Percentiles rank a stretch among this genome's conserved stretches.
phyloP scores from a whole-genome alignment of 352 stramenopile genomes.

The Phytophthora quininea region DNA sequence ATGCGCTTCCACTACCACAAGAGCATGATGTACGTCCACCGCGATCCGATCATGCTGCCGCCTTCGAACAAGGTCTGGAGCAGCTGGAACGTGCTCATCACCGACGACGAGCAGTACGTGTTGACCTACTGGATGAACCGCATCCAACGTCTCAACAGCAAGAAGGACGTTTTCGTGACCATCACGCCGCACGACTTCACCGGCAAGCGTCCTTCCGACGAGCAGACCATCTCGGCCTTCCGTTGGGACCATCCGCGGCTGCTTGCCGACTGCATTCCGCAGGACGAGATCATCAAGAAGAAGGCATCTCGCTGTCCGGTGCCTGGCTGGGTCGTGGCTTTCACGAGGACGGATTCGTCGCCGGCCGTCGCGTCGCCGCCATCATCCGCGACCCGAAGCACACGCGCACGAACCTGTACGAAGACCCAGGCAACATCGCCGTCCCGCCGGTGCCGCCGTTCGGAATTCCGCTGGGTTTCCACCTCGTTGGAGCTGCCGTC shows the following conservation, averaged over 20 bases:
- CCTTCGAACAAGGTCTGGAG: constrained; percentile 82
- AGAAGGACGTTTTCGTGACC: constrained; percentile 88
- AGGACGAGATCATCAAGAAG: constrained; percentile 89
- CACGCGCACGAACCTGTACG: constrained; percentile 73
- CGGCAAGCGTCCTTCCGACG: constrained; percentile 56
- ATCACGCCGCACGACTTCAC: constrained; percentile 83
- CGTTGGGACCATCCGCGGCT: constrained; percentile 86
- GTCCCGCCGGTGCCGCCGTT: constrained; percentile 77
- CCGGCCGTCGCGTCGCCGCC: constrained; percentile 73
- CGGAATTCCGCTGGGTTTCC: constrained; percentile 70
- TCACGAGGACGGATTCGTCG: constrained; percentile 88
- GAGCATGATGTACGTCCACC: constrained; percentile 89
- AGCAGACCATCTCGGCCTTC: constrained; percentile 74
- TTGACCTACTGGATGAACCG: constrained; percentile 92
- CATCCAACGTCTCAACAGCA: constrained; percentile 86
- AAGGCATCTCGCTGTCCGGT: constrained; percentile 83
- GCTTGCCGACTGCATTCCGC: constrained; percentile 83
- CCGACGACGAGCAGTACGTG: constrained; percentile 83
- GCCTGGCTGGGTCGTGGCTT: constrained; percentile 85
- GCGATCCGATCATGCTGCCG: constrained; percentile 76
- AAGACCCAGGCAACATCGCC: constrained; percentile 84
- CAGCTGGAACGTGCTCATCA: constrained; percentile 89
- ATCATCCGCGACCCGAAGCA: constrained; percentile 84
- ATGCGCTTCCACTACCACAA: constrained; percentile 89
- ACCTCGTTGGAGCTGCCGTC: constrained; percentile 55